A percentile compares a stretch with the other conserved stretches of the same genome.
Conservation (phyloP, 106 monocot species). For the Phalaenopsis equestris region DNA sequence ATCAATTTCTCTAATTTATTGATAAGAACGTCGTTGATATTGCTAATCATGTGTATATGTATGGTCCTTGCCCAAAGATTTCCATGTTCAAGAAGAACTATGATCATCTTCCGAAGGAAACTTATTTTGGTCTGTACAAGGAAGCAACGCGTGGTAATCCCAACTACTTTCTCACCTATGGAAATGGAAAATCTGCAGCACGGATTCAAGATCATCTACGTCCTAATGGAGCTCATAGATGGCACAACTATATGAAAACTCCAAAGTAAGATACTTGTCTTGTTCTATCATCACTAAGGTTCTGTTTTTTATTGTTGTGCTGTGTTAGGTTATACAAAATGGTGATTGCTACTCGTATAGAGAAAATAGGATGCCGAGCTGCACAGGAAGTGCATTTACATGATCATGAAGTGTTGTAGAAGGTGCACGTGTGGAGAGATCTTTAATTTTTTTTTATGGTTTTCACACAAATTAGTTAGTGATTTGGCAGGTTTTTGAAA, state of each 20-base stretch:
- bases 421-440: background rate
- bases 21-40: background rate
- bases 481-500: background rate
- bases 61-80: conserved; percentile 30
- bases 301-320: background rate
- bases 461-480: background rate
- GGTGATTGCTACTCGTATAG: background rate
- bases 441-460: background rate
- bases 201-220: conserved; percentile 73
- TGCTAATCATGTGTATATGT: background rate
- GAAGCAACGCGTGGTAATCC: conserved; percentile 95
- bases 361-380: background rate
- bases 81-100: conserved; percentile 95
- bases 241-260: conserved; percentile 88
- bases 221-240: conserved; percentile 66
- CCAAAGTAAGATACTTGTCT: conserved; percentile 52
- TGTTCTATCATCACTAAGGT: background rate
- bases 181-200: conserved; percentile 90
- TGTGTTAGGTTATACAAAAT: background rate
- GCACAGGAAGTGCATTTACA: background rate
- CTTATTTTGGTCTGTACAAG: conserved; percentile 85
- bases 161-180: conserved; percentile 89
- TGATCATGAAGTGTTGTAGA: background rate
- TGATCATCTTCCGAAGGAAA: conserved; percentile 90
- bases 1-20: background rate